Conservation (phyloP, 164 flowering plant genomes). For the Berberis vulgaris region DNA sequence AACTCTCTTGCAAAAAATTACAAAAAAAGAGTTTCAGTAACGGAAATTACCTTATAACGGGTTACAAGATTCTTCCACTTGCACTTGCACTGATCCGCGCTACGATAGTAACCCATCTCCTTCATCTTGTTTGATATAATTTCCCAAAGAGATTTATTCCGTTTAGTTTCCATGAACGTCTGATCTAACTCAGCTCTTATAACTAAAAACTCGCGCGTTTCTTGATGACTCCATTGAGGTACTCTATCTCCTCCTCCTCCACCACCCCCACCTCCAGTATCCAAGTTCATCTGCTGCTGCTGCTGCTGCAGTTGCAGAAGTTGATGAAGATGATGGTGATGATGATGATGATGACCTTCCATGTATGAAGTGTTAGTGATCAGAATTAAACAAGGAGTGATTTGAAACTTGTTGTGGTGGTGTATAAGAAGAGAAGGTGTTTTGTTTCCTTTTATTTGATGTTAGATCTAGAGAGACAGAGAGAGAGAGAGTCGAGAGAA, state of each 20-base stretch:
- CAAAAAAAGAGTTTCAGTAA: not conserved
- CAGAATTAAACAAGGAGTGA: conserved; percentile 1
- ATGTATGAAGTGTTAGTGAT: conserved; percentile 14
- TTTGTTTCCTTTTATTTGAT: too few species aligned
- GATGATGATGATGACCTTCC: conserved; percentile 40
- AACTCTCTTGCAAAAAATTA: not conserved
- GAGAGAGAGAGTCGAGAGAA: not conserved
- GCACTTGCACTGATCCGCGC: conserved; percentile 96
- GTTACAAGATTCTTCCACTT: conserved; percentile 94
- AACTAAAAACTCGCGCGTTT: conserved; percentile 65
- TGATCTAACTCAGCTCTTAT: conserved; percentile 71
- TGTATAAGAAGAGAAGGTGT: not conserved
- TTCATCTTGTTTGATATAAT: conserved; percentile 63
- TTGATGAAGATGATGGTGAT: conserved; percentile 15
- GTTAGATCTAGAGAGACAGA: too few species aligned
- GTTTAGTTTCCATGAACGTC: conserved; percentile 85
- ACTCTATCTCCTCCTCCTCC: conserved; percentile 37
- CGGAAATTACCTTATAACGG: conserved; percentile 51
- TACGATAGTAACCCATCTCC: conserved; percentile 69
- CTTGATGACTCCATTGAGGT: conserved; percentile 85
- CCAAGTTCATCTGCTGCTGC: conserved; percentile 19
- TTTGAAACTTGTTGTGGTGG: not conserved
- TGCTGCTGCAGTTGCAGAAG: conserved; percentile 22
- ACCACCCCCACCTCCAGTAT: not conserved
- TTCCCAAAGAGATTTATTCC: conserved; percentile 83